These are phyloP conservation scores for Mediolabrus comicus DNA, from an alignment of 108 stramenopile genomes.

Conservation along the genomic window DNA sequence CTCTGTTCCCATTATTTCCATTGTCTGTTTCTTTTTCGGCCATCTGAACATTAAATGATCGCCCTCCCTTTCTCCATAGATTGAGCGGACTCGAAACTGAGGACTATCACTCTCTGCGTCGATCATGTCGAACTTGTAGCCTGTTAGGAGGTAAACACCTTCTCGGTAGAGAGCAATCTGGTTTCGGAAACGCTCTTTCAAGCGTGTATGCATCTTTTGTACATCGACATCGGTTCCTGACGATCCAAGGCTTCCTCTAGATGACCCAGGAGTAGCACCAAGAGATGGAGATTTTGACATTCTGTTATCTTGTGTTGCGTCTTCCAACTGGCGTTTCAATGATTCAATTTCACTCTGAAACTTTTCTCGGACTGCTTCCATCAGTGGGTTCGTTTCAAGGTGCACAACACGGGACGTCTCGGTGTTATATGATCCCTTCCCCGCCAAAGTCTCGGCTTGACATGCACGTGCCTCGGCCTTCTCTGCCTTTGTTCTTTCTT, in stretches of 20 bases:
- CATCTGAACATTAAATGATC: conserved; percentile 90
- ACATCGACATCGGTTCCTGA: conserved; percentile 59
- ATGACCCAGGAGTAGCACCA: conserved; percentile 26
- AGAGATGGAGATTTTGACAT: neutral
- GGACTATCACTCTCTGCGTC: conserved; percentile 55
- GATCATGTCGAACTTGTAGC: conserved; percentile 93
- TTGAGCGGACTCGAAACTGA: conserved; percentile 85
- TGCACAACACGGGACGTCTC: conserved; percentile 78
- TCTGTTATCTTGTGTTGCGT: conserved; percentile 17
- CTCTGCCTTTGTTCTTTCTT: conserved; percentile 77
- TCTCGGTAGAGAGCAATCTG: conserved; percentile 90
- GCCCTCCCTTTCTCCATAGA: conserved; percentile 90
- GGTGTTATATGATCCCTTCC: conserved; percentile 85
- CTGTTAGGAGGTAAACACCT: conserved; percentile 92
- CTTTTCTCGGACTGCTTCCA: conserved; percentile 61
- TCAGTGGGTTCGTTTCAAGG: conserved; percentile 70
- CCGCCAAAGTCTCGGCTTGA: conserved; percentile 74
- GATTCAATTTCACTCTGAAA: conserved; percentile 62
- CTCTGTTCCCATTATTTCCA: conserved; percentile 86
- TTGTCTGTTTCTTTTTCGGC: conserved; percentile 55
- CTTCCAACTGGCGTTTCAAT: conserved; percentile 57
- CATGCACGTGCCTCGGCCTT: conserved; percentile 62
- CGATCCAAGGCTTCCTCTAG: conserved; percentile 33
- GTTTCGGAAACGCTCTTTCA: conserved; percentile 90
- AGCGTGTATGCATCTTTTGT: conserved; percentile 84